A percentile compares a stretch with the other conserved stretches of the same genome.
Conservation (phyloP, 305 asterid species). For the Fraxinus dipetala region DNA sequence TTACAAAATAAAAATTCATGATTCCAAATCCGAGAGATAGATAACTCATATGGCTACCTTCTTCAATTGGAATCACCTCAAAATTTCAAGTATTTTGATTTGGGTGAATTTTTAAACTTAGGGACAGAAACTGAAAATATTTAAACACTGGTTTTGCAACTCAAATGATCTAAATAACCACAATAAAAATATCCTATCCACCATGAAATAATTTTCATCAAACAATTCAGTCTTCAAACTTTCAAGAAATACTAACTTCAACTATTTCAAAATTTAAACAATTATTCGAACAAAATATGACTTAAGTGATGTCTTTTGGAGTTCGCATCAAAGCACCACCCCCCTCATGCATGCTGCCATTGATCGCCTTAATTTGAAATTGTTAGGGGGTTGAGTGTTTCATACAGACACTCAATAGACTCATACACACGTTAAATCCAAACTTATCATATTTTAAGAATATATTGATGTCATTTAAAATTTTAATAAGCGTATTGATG, state of each 20-base stretch:
- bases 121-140: neutral
- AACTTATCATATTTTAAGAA: neutral
- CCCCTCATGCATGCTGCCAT: neutral
- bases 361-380: no score
- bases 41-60: neutral
- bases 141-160: neutral
- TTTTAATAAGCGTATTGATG: neutral
- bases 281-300: neutral
- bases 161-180: neutral
- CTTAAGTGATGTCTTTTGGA: neutral
- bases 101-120: neutral
- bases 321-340: neutral
- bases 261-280: no score
- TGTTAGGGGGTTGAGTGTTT: neutral
- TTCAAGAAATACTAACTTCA: no score
- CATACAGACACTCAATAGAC: neutral
- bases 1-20: no score
- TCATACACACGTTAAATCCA: neutral
- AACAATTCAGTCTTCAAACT: neutral
- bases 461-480: neutral
- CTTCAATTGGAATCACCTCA: neutral
- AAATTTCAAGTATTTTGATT: no score
- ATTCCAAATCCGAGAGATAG: neutral
- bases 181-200: neutral
- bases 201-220: neutral